Evolutionary conservation across 2,329 filamentous ascomycete genomes (phyloP).

Genomic region (Fusarium piperis): DNA sequence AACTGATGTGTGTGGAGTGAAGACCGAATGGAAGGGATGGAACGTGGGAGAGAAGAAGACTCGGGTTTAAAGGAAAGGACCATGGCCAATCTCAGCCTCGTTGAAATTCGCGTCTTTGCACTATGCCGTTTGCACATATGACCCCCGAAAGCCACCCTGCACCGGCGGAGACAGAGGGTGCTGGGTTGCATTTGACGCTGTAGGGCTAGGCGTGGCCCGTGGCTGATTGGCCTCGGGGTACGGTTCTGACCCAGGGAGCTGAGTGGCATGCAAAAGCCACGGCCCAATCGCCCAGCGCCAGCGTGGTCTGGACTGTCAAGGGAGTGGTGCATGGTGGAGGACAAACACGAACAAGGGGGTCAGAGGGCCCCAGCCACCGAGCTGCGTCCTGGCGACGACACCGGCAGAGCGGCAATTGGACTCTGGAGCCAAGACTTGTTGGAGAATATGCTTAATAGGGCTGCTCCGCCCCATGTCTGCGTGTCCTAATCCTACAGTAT

Average conservation of each 20-base stretch:
- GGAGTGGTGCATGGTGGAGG: neutral
- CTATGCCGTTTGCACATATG: neutral
- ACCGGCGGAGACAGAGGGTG: neutral
- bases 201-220: slow-evolving; percentile 23
- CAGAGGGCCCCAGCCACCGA: neutral
- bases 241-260: slow-evolving; percentile 13
- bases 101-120: slow-evolving; percentile 1
- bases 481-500: neutral
- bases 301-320: slow-evolving; percentile 26
- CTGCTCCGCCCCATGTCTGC: slow-evolving; percentile 5
- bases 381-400: neutral
- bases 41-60: neutral
- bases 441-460: slow-evolving; percentile 4
- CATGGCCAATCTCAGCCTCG: slow-evolving; percentile 22
- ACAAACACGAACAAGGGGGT: neutral
- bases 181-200: slow-evolving; percentile 13
- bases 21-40: neutral
- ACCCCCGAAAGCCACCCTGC: neutral
- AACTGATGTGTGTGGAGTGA: neutral
- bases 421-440: neutral
- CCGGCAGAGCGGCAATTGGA: neutral
- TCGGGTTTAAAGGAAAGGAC: neutral
- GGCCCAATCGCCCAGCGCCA: slow-evolving; percentile 27
- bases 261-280: slow-evolving; percentile 23
- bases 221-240: slow-evolving; percentile 23